phyloP scores from a whole-genome alignment of 371 early-diverging fungal genomes.

The Circinella umbellata region DNA sequence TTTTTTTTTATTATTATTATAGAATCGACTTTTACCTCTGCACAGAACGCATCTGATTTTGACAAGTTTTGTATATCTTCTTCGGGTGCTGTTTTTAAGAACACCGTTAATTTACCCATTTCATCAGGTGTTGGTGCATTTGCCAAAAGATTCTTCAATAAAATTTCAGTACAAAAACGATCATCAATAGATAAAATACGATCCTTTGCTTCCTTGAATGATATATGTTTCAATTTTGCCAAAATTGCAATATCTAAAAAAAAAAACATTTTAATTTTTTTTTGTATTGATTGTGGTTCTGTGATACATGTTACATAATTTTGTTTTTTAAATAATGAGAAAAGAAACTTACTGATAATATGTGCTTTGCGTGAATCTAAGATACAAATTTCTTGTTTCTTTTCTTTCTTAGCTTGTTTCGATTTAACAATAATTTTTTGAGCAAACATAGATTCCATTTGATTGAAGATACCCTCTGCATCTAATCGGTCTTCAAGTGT shows the following conservation, averaged over 20 bases:
- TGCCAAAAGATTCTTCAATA: conserved; percentile 68
- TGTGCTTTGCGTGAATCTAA: conserved; percentile 79
- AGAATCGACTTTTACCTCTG: conserved; percentile 63
- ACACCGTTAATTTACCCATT: conserved; percentile 74
- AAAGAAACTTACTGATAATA: conserved; percentile 66
- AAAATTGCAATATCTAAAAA: conserved; percentile 70
- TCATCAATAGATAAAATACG: conserved; percentile 73
- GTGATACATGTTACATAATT: too few relatives aligned
- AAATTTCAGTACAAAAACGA: conserved; percentile 66
- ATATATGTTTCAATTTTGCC: conserved; percentile 67
- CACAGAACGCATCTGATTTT: conserved; percentile 83
- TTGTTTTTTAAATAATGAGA: background rate
- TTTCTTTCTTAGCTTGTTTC: conserved; percentile 33
- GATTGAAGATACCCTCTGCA: conserved; percentile 67
- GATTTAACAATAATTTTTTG: conserved; percentile 63
- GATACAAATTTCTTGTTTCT: conserved; percentile 62
- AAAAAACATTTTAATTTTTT: background rate
- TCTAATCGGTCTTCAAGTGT: conserved; percentile 51
- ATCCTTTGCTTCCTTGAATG: conserved; percentile 64
- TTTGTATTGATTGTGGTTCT: too few relatives aligned
- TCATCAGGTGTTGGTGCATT: conserved; percentile 80
- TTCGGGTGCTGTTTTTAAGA: conserved; percentile 61
- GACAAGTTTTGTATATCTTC: conserved; percentile 71
- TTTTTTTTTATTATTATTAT: too few relatives aligned
- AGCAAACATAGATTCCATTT: conserved; percentile 78